Evolutionary conservation across 495 filamentous ascomycete species (phyloP).

Genomic region (Monascus purpureus): DNA sequence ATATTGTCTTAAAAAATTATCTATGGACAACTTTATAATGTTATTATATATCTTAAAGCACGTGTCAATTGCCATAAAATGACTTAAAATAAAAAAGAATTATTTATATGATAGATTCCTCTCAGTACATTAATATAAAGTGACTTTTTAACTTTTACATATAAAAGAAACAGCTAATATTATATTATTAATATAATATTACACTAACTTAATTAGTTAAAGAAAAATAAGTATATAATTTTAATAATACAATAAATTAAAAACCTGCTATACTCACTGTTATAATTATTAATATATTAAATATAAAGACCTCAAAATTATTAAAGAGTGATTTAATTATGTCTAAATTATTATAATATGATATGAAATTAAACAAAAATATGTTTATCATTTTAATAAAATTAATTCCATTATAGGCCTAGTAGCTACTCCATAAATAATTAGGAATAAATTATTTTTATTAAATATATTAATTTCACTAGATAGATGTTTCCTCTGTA

Average conservation of each 20-base stretch:
- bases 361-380: constrained; percentile 1
- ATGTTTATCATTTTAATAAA: constrained; percentile 3
- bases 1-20: constrained; percentile 4
- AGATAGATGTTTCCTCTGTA: background rate
- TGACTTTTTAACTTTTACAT: constrained; percentile 6
- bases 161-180: constrained; percentile 6
- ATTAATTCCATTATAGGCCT: constrained; percentile 5
- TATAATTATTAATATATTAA: constrained; percentile 4
- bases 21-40: too few relatives aligned
- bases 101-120: constrained; percentile 2
- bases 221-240: too few relatives aligned
- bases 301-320: constrained; percentile 5
- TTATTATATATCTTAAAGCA: constrained; percentile 3
- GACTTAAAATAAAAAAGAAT: too few relatives aligned
- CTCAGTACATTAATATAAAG: constrained; percentile 4
- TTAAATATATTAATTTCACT: background rate
- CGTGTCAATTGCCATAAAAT: too few relatives aligned
- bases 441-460: constrained; percentile 3
- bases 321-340: too few relatives aligned
- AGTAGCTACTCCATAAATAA: constrained; percentile 1
- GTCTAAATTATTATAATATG: constrained; percentile 2
- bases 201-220: constrained; percentile 5
- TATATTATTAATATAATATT: constrained; percentile 7
- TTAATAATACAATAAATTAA: constrained; percentile 1
- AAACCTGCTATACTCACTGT: too few relatives aligned